Percentiles rank a stretch among this genome's conserved stretches.
Conservation (phyloP, 169 alveolate genomes). For the Cryptosporidium sp. region DNA sequence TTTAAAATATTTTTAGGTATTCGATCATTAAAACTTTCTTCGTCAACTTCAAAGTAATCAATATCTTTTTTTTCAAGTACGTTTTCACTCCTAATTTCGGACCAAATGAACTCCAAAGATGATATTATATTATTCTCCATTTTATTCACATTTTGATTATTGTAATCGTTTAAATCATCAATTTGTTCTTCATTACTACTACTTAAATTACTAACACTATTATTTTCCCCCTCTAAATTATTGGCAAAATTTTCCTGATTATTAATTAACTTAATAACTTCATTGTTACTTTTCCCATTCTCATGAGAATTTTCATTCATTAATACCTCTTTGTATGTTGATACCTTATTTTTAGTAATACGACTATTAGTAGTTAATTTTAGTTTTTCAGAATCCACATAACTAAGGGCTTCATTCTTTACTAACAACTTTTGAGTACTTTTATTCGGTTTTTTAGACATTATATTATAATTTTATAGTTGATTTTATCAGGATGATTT, state of each 20-base stretch:
- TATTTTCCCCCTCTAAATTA: neutral
- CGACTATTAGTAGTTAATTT: neutral
- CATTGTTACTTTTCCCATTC: neutral
- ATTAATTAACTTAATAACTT: neutral
- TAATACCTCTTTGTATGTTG: neutral
- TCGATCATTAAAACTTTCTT: neutral
- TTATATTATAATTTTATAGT: neutral
- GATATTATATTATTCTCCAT: constrained; percentile 46
- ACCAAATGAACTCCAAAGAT: constrained; percentile 65
- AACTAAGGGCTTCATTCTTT: neutral
- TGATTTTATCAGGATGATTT: neutral
- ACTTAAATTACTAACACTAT: constrained; percentile 1
- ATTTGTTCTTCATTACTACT: neutral
- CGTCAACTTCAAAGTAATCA: constrained; percentile 18
- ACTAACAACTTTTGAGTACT: neutral
- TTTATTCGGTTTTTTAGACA: neutral
- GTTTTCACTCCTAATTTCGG: constrained; percentile 69
- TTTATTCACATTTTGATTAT: neutral
- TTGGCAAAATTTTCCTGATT: neutral
- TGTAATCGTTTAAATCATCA: constrained; percentile 17
- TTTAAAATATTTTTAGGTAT: constrained; percentile 59
- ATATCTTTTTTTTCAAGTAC: constrained; percentile 11
- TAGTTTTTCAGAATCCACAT: neutral
- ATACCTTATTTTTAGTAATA: neutral
- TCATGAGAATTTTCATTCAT: neutral